Conservation (phyloP, 2,329 filamentous ascomycete genomes). For the Cladosporium sp. region DNA sequence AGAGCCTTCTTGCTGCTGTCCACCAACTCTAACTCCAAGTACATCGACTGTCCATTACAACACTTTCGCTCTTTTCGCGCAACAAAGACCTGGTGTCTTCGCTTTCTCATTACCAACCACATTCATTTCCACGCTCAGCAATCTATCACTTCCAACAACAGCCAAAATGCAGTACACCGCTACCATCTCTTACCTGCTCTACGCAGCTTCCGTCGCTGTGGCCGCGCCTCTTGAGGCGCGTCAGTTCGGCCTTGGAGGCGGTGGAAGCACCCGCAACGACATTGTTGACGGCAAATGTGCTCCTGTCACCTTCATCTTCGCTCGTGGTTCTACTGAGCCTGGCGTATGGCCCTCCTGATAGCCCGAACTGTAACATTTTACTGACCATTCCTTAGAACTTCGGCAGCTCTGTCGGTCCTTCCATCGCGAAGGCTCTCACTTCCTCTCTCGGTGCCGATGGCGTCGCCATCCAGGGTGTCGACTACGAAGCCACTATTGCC, state of each 20-base stretch:
- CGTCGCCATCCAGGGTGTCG: slow-evolving; percentile 57
- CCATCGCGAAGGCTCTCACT: slow-evolving; percentile 52
- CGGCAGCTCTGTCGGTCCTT: slow-evolving; percentile 53
- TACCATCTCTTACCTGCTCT: slow-evolving; percentile 26
- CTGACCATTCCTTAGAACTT: slow-evolving; percentile 43
- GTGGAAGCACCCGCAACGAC: slow-evolving; percentile 29
- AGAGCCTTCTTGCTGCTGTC: not conserved
- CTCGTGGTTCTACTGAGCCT: slow-evolving; percentile 57
- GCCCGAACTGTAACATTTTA: not conserved
- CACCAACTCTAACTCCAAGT: not conserved
- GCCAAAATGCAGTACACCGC: slow-evolving; percentile 28
- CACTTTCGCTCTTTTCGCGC: not conserved
- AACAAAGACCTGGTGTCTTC: slow-evolving; percentile 10
- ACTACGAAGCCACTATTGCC: slow-evolving; percentile 49
- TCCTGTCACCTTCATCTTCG: slow-evolving; percentile 57
- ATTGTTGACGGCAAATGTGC: slow-evolving; percentile 41
- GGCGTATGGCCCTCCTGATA: slow-evolving; percentile 33
- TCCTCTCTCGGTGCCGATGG: slow-evolving; percentile 45
- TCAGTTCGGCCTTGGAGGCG: slow-evolving; percentile 24
- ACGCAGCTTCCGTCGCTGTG: slow-evolving; percentile 26
- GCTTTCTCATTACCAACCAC: not conserved
- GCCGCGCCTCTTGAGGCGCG: slow-evolving; percentile 26
- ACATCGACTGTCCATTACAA: not conserved
- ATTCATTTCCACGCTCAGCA: not conserved
- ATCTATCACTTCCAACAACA: not conserved